Conservation (phyloP, 2,329 filamentous ascomycete species). For the Apiospora marii region DNA sequence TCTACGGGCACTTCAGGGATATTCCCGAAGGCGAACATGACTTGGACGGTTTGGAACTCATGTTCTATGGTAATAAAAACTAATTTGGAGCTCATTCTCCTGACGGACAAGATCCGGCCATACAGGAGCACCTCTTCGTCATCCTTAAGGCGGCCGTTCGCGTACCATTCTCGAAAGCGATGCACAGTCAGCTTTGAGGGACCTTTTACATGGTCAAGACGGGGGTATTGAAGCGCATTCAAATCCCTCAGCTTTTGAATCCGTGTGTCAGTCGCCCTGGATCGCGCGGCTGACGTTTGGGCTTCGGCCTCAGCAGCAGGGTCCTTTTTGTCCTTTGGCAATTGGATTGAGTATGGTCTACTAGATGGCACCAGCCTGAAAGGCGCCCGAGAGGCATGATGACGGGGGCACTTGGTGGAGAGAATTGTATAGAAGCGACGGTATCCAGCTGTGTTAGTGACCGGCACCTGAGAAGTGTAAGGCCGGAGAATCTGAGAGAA, state of each 20-base stretch:
- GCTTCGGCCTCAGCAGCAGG: conserved; percentile 2
- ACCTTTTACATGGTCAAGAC: conserved; percentile 47
- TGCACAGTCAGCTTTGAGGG: conserved; percentile 46
- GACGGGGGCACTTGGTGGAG: conserved; percentile 28
- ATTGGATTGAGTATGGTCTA: conserved; percentile 26
- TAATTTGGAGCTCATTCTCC: conserved; percentile 70
- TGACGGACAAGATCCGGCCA: conserved; percentile 41
- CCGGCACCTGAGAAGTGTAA: conserved; percentile 54
- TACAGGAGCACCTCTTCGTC: conserved; percentile 42
- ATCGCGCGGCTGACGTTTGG: conserved; percentile 11
- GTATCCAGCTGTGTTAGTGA: conserved; percentile 49
- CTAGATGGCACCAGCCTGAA: conserved; percentile 30
- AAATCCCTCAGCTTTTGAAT: conserved; percentile 59
- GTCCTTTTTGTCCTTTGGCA: neutral
- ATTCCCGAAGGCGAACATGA: conserved; percentile 73
- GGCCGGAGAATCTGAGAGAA: conserved; percentile 64
- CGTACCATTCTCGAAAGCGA: conserved; percentile 43
- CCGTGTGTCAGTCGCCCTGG: conserved; percentile 42
- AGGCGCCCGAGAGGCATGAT: conserved; percentile 38
- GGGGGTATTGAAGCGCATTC: conserved; percentile 63
- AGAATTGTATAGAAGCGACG: conserved; percentile 57
- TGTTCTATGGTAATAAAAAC: conserved; percentile 84
- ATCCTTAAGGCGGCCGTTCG: conserved; percentile 29
- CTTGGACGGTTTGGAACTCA: conserved; percentile 76
- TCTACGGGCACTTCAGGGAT: conserved; percentile 47